A percentile compares a stretch with the other conserved stretches of the same genome.
phyloP scores from a whole-genome alignment of 2,329 filamentous ascomycete genomes.

The Pseudogymnoascus sp. region DNA sequence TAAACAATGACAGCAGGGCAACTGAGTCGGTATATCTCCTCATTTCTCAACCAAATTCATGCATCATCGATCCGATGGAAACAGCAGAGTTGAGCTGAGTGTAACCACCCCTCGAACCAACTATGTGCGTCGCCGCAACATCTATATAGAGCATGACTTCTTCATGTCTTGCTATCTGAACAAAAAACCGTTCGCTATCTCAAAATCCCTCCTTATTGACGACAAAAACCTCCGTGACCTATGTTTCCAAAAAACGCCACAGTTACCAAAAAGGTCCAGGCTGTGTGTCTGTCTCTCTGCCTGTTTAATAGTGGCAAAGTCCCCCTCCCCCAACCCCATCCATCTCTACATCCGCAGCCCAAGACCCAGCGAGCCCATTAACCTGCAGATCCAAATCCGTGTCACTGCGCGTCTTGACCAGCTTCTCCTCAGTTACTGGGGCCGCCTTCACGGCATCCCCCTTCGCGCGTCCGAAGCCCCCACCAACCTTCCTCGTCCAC shows the following conservation, averaged over 20 bases:
- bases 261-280: neutral
- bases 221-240: neutral
- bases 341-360: constrained; percentile 80
- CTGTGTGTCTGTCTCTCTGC: neutral
- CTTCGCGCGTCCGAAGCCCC: constrained; percentile 49
- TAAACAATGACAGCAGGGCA: neutral
- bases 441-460: constrained; percentile 25
- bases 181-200: neutral
- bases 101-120: neutral
- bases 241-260: neutral
- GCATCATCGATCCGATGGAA: constrained; percentile 1
- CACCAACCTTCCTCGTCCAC: constrained; percentile 41
- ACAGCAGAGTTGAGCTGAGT: constrained; percentile 2
- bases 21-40: neutral
- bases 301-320: constrained; percentile 27
- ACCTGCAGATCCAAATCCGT: constrained; percentile 37
- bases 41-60: neutral
- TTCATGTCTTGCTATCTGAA: neutral
- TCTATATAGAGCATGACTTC: neutral
- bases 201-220: neutral
- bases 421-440: constrained; percentile 37
- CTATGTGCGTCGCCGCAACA: constrained; percentile 4
- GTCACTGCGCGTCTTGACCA: constrained; percentile 43
- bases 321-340: constrained; percentile 65
- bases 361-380: constrained; percentile 70